Base-by-base conservation (phyloP, 257 asterid genomes). In the Cynanchum wilfordii region DNA sequence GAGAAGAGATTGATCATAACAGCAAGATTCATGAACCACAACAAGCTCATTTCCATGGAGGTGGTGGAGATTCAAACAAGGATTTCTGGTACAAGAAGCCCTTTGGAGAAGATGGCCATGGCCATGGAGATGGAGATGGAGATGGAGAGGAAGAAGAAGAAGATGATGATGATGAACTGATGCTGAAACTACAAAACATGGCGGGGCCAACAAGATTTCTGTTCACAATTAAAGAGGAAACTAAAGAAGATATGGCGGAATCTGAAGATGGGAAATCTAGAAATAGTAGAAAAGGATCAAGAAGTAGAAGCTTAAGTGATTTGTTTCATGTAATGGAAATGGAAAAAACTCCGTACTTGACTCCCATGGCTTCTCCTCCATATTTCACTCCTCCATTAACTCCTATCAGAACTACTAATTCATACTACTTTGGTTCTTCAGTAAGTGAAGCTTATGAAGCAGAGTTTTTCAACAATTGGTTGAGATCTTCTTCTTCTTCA, bases 181-280 rank as follows among this genome's bases (percentile, higher is more conserved):
- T 78, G 38, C 38, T 33, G 65, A 76, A 79, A 29, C 75, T 75
- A 55, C 84, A 80, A 8, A 76, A 60, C n/a, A 69, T 82, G 4
- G 78, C 78, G 4, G 87, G 82, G 2, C 85, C 83, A 1, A 85
- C 94, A 1, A 77, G 96, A 69, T 85, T 85, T 58, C 91, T 90
- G 70, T 90, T 86, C 84, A 85, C 96, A 51, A 90, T 90, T 68
- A 82, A 85, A 57, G 96, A 90, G 63, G 96, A 88, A 78, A 86
- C 96, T 0, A 88, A 70, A 56, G 96, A 90, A 30, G 96, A 90
- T 76, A 74, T 90, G 90, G 38, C 38, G 38, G 96, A 90, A 22
- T 85, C 92, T 59, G 92, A 85, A 71, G 90, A 84, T 78, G 93
- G 88, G 20, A 73, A 72, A 74, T 81, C 88, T 3, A 78, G 81